phyloP scores from a whole-genome alignment of 2,329 filamentous ascomycete species.

The Coniochaeta ligniaria region DNA sequence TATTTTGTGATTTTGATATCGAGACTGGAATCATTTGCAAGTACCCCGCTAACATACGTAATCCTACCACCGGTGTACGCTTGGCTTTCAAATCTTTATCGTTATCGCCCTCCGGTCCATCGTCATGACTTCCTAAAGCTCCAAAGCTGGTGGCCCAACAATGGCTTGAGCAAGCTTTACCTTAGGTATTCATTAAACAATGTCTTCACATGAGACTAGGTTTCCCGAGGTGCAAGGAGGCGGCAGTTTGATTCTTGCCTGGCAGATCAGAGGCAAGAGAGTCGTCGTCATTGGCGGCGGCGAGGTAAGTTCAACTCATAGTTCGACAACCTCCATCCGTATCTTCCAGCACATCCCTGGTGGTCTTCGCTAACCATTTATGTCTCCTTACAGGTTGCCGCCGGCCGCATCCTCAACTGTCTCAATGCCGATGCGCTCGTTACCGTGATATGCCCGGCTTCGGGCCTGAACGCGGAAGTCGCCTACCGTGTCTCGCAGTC shows the following conservation, averaged over 20 bases:
- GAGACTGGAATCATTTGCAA: too few relatives aligned
- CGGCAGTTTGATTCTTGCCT: constrained; percentile 88
- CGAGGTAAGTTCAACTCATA: constrained; percentile 56
- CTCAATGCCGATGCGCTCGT: constrained; percentile 93
- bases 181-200: constrained; percentile 2
- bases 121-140: neutral
- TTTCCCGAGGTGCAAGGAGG: constrained; percentile 83
- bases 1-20: too few relatives aligned
- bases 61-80: neutral
- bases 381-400: constrained; percentile 64
- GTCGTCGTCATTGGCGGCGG: constrained; percentile 93
- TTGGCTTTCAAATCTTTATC: neutral
- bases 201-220: constrained; percentile 21
- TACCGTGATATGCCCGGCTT: constrained; percentile 71
- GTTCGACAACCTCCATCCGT: neutral
- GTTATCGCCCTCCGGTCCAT: neutral
- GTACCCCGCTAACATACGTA: too few relatives aligned
- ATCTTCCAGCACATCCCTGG: neutral
- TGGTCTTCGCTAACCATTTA: neutral
- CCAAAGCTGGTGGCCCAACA: neutral
- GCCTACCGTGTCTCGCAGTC: constrained; percentile 67
- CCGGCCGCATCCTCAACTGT: constrained; percentile 86
- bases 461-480: constrained; percentile 83
- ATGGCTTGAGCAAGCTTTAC: constrained; percentile 18
- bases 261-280: constrained; percentile 85